These are phyloP conservation scores for Trypanosoma avium DNA, from an alignment of 208 protist species.

Conservation along the genomic window DNA sequence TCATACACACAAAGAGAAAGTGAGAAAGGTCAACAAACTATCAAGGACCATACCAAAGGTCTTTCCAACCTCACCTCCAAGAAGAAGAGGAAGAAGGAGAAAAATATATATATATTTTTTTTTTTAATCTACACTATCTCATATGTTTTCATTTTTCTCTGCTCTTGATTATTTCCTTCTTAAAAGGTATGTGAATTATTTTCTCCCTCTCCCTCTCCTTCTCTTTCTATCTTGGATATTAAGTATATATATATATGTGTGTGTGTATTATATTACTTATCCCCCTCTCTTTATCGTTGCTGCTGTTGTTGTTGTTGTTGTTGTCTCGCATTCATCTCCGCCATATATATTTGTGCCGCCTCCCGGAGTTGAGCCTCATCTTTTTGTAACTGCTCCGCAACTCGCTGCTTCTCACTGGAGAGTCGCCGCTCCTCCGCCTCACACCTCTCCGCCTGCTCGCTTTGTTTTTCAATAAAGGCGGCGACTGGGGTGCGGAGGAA, in stretches of 20 bases:
- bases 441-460: conserved; percentile 59
- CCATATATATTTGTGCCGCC: conserved; percentile 61
- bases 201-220: conserved; percentile 15
- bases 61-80: too few relatives aligned
- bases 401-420: conserved; percentile 78
- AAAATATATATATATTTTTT: too few relatives aligned
- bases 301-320: conserved; percentile 37
- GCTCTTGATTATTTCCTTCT: not conserved
- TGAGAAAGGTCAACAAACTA: too few relatives aligned
- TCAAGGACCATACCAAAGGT: too few relatives aligned
- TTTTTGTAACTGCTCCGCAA: conserved; percentile 62
- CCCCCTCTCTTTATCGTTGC: not conserved
- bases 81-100: too few relatives aligned
- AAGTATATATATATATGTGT: not conserved
- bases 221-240: not conserved
- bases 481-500: conserved; percentile 71
- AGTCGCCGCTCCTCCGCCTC: conserved; percentile 81
- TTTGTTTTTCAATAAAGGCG: conserved; percentile 67
- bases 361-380: conserved; percentile 76
- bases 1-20: too few relatives aligned
- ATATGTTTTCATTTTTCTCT: not conserved
- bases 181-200: not conserved
- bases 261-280: not conserved
- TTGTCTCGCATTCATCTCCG: conserved; percentile 51
- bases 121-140: too few relatives aligned